phyloP scores from a whole-genome alignment of 768 basidiomycete genomes.

The Rhizopogon vesiculosus region DNA sequence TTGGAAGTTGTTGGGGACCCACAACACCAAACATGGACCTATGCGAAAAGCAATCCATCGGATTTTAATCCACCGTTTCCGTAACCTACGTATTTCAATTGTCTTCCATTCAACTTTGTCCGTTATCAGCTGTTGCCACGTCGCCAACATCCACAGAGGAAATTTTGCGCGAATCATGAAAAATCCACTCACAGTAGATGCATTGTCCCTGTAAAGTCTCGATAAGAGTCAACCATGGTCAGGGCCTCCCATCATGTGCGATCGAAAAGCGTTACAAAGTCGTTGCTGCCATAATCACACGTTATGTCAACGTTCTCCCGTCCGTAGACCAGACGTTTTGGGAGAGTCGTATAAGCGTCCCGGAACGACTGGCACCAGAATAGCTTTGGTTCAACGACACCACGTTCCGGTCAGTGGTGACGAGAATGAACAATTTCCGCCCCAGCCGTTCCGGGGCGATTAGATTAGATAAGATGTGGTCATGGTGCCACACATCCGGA shows the following conservation, averaged over 20 bases:
- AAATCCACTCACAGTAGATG: not conserved
- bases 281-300: not conserved
- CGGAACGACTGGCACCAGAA: too few species aligned
- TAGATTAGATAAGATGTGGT: not conserved
- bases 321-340: too few species aligned
- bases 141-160: not conserved
- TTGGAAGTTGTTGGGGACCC: conserved; percentile 25
- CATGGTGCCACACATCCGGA: not conserved
- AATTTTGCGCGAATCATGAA: not conserved
- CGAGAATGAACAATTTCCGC: too few species aligned
- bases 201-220: not conserved
- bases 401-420: too few species aligned
- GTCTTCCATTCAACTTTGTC: not conserved
- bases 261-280: not conserved
- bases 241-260: not conserved
- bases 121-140: not conserved
- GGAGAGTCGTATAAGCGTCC: too few species aligned
- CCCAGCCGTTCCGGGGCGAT: not conserved
- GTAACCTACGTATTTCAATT: not conserved
- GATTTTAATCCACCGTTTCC: conserved; percentile 5
- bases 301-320: too few species aligned
- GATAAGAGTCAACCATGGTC: not conserved
- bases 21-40: conserved; percentile 16
- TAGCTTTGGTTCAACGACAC: too few species aligned
- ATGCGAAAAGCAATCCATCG: conserved; percentile 22